Conservation (phyloP, 2,329 filamentous ascomycete genomes). For the Paraphaeosphaeria minitans region DNA sequence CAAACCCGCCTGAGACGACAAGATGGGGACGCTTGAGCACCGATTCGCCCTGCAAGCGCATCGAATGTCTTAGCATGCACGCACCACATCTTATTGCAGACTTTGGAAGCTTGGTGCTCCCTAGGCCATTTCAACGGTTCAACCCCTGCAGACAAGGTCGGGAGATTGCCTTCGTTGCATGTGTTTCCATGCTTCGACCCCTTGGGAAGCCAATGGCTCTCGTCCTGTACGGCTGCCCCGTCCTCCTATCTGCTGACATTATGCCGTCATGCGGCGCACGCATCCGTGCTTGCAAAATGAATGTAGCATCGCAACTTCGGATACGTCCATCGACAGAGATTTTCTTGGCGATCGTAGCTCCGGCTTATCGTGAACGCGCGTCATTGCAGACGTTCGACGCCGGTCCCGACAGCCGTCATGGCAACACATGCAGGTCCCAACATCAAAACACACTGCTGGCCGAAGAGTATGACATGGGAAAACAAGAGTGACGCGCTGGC, state of each 20-base stretch:
- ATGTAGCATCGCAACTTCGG: background rate
- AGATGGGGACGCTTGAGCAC: background rate
- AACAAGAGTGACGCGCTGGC: background rate
- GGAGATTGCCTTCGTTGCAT: background rate
- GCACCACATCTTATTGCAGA: background rate
- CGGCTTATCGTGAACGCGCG: background rate
- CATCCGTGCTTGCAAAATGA: background rate
- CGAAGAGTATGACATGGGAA: background rate
- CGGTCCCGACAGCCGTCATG: background rate
- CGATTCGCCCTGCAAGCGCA: background rate
- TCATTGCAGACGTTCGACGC: background rate
- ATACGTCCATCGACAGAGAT: background rate
- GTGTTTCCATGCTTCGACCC: background rate
- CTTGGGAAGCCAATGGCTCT: background rate
- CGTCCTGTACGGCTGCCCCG: background rate
- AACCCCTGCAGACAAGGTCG: background rate
- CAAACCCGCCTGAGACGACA: constrained; percentile 7
- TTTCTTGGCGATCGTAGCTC: background rate
- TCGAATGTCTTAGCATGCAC: background rate
- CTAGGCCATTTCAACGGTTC: no score
- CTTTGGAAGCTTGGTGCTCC: background rate
- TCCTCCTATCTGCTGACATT: background rate
- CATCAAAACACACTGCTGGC: background rate
- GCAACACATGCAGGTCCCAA: background rate
- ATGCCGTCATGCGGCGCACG: background rate